A percentile compares a stretch with the other conserved stretches of the same genome.
Evolutionary conservation across 2,329 filamentous ascomycete genomes (phyloP).

Genomic region (Phoma sp.): DNA sequence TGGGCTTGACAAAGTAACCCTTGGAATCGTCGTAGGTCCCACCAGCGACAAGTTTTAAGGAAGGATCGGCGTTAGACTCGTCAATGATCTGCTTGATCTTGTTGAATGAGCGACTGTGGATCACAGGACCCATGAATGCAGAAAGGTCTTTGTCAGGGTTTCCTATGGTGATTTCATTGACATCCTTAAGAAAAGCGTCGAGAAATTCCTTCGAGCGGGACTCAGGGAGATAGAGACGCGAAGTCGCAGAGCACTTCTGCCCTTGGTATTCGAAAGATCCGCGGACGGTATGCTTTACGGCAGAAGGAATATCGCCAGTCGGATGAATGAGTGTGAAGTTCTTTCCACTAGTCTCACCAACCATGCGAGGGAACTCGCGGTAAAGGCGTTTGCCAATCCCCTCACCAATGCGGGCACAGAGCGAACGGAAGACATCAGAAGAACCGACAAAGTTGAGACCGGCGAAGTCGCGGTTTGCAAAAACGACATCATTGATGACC

Average conservation of each 20-base stretch:
- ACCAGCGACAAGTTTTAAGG: conserved; percentile 73
- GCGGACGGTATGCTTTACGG: conserved; percentile 78
- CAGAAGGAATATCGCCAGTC: conserved; percentile 76
- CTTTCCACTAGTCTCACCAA: conserved; percentile 89
- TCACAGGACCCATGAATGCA: conserved; percentile 85
- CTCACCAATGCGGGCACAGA: conserved; percentile 82
- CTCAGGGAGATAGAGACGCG: conserved; percentile 75
- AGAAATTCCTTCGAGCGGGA: conserved; percentile 75
- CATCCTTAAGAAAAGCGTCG: conserved; percentile 67
- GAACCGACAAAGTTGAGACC: conserved; percentile 93
- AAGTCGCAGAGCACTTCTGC: conserved; percentile 87
- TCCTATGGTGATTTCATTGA: conserved; percentile 71
- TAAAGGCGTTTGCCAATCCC: conserved; percentile 82
- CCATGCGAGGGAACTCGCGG: conserved; percentile 80
- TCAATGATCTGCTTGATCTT: conserved; percentile 78
- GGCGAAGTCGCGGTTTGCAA: conserved; percentile 78
- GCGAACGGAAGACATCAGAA: conserved; percentile 83
- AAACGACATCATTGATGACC: conserved; percentile 76
- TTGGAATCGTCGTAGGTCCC: conserved; percentile 76
- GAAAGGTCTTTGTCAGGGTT: conserved; percentile 66
- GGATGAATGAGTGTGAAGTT: conserved; percentile 85
- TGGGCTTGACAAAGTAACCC: conserved; percentile 83
- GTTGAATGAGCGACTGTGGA: conserved; percentile 78
- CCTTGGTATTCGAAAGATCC: conserved; percentile 89
- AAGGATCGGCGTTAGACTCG: conserved; percentile 72